Conservation (phyloP, 805 yeast genomes). For the Cyberlindnera misumaiensis region DNA sequence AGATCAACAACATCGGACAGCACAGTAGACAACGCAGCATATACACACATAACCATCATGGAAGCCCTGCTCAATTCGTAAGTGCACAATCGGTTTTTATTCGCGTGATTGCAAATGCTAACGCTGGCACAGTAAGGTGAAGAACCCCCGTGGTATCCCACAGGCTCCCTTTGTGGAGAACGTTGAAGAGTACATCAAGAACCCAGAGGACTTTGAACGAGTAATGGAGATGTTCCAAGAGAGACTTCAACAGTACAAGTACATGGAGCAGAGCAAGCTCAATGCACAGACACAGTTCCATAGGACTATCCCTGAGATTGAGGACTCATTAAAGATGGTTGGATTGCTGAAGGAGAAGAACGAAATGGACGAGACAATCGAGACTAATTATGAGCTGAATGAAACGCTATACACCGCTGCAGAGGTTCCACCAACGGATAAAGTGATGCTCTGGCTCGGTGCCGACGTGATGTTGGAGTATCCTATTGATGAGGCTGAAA, state of each 20-base stretch:
- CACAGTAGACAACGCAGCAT: no score
- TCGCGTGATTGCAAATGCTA: neutral
- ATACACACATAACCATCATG: slow-evolving; percentile 7
- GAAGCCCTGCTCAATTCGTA: slow-evolving; percentile 21
- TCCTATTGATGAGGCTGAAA: slow-evolving; percentile 81
- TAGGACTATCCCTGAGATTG: slow-evolving; percentile 84
- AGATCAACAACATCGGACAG: no score
- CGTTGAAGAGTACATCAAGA: slow-evolving; percentile 67
- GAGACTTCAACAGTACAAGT: slow-evolving; percentile 81
- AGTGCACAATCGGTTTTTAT: slow-evolving; percentile 4
- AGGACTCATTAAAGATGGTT: slow-evolving; percentile 75
- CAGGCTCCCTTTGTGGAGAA: slow-evolving; percentile 89
- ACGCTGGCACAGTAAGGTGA: slow-evolving; percentile 9
- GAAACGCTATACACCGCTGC: slow-evolving; percentile 91
- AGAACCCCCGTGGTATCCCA: slow-evolving; percentile 92
- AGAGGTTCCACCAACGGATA: slow-evolving; percentile 50
- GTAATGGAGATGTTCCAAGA: slow-evolving; percentile 76
- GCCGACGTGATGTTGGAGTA: slow-evolving; percentile 97
- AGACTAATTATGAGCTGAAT: slow-evolving; percentile 84
- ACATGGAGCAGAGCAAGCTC: slow-evolving; percentile 51
- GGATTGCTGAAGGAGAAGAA: slow-evolving; percentile 46
- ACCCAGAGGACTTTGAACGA: slow-evolving; percentile 61
- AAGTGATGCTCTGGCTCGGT: slow-evolving; percentile 92
- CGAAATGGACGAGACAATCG: slow-evolving; percentile 37
- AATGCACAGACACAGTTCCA: slow-evolving; percentile 39